Evolutionary conservation across 2,329 filamentous ascomycete genomes (phyloP).

Genomic region (Aspergillus pseudotamarii): DNA sequence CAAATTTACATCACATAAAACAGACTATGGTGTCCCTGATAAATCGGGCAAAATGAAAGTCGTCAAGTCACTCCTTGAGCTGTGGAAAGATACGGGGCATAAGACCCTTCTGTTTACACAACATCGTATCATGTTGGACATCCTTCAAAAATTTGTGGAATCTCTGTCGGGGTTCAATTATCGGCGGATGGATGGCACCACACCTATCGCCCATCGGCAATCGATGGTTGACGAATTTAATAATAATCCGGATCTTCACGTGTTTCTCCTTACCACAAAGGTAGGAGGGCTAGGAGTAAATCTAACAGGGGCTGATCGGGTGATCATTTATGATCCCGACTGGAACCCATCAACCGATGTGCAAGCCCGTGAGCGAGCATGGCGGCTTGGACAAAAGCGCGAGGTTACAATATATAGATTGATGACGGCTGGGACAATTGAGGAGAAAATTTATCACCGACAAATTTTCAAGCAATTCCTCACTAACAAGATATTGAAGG

Average conservation of each 20-base stretch:
- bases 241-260: slow-evolving; percentile 72
- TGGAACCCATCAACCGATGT: slow-evolving; percentile 98
- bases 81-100: slow-evolving; percentile 91
- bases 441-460: slow-evolving; percentile 98
- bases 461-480: slow-evolving; percentile 99
- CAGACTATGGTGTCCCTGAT: slow-evolving; percentile 72
- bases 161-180: slow-evolving; percentile 72
- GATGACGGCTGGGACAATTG: slow-evolving; percentile 98
- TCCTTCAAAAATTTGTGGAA: slow-evolving; percentile 79
- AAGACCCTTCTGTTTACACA: slow-evolving; percentile 94
- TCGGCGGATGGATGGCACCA: slow-evolving; percentile 90
- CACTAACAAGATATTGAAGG: slow-evolving; percentile 92
- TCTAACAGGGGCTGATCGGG: slow-evolving; percentile 88
- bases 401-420: slow-evolving; percentile 95
- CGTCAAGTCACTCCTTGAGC: slow-evolving; percentile 79
- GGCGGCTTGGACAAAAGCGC: slow-evolving; percentile 91
- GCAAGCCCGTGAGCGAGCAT: slow-evolving; percentile 92
- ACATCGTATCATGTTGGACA: slow-evolving; percentile 92
- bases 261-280: slow-evolving; percentile 93
- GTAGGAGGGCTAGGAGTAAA: slow-evolving; percentile 94
- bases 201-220: slow-evolving; percentile 85
- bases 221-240: slow-evolving; percentile 92
- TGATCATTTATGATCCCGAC: slow-evolving; percentile 98
- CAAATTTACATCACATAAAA: slow-evolving; percentile 58
- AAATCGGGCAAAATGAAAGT: slow-evolving; percentile 97